A percentile compares a stretch with the other conserved stretches of the same genome.
phyloP scores from a whole-genome alignment of 192 early-diverging fungal species.

The Podila epicladia region DNA sequence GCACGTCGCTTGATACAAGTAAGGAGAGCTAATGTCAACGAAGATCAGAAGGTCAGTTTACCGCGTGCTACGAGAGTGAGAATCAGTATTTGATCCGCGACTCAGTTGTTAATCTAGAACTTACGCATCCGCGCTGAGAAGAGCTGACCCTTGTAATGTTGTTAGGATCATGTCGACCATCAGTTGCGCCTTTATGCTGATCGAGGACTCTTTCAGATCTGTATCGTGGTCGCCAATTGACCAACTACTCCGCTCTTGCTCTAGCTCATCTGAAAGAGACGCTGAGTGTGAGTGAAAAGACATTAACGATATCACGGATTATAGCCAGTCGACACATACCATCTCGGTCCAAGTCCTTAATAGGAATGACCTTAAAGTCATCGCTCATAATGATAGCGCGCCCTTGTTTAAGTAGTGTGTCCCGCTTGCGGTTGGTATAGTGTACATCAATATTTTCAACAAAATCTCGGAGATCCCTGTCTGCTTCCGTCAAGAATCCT shows the following conservation, averaged over 20 bases:
- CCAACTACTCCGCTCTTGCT: conserved; percentile 19
- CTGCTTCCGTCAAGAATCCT: conserved; percentile 39
- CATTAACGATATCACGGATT: background rate
- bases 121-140: conserved; percentile 27
- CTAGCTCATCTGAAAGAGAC: conserved; percentile 21
- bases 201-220: conserved; percentile 30
- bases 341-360: conserved; percentile 26
- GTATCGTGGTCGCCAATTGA: conserved; percentile 13
- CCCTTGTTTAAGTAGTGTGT: conserved; percentile 53
- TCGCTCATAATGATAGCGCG: conserved; percentile 58
- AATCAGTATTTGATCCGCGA: conserved; percentile 26
- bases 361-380: conserved; percentile 45
- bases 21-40: conserved; percentile 10
- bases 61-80: background rate
- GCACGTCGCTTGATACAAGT: conserved; percentile 54
- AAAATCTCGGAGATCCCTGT: conserved; percentile 44
- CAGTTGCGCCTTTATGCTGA: conserved; percentile 23
- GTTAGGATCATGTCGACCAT: conserved; percentile 37
- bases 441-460: conserved; percentile 60
- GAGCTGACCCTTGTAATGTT: conserved; percentile 17
- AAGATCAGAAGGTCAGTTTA: background rate
- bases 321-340: conserved; percentile 3
- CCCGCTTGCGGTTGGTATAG: conserved; percentile 56
- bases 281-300: background rate
- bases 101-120: conserved; percentile 12